Base-by-base conservation (phyloP, 2,329 filamentous ascomycete genomes). In the Aspergillus amoenus region DNA sequence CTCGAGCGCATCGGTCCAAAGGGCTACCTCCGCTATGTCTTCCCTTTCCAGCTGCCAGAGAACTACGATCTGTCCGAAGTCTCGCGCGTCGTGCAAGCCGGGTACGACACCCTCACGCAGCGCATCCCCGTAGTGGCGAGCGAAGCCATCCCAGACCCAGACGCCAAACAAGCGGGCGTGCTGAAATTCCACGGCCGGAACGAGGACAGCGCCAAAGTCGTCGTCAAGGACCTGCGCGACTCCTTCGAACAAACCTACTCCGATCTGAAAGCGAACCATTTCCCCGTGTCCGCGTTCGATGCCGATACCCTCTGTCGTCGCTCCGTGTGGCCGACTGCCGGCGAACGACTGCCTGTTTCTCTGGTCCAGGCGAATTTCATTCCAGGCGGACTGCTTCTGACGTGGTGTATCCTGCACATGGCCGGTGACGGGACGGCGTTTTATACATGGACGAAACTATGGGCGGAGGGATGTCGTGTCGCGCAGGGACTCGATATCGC, bases 291-390 rank as follows among this genome's bases (percentile, higher is more conserved):
- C 21, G 77, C 81, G 72, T 72, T 84, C 6, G 76, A 81, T 50
- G 81, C 81, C 58, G 64, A 68, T 18, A 47, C 73, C 7, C 64
- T 82, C 12, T 69, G 67, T 41, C 64, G 55, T 5, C 53, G 57
- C 5, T 51, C 57, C 15, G 56, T 64, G 5, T 66, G 63, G 63
- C 60, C 63, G 49, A 72, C 73, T 1, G 73, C 79, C 0, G 69
- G 71, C 5, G 74, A 71, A 5, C 78, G 76, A 0, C 56, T 82
- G 0, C 70, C 76, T 27, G 65, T 71, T 0, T 69, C 65, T 1
- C 56, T 68, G n/a, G 65, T 82, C 1, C 82, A 84, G 60, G 74
- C 74, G 5, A 83, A 76, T 41, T 78, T 82, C 50, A 77, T 85
- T 40, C 52, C 61, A 0, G 81, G 78, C 4, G 82, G 82, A 0